Conservation (phyloP, 257 asterid species). For the Ophiorrhiza pumila region DNA sequence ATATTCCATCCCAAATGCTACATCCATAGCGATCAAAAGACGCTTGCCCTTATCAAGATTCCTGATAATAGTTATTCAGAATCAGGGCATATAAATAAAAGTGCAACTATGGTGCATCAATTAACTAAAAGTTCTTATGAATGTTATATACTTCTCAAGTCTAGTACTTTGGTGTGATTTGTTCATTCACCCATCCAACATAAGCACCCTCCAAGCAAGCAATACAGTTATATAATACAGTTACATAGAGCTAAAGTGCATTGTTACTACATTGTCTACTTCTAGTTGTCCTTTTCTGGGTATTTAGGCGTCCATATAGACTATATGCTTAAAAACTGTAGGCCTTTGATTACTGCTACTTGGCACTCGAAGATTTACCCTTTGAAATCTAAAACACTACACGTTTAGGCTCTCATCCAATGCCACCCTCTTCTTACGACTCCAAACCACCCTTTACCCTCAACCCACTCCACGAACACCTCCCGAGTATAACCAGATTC, state of each 20-base stretch:
- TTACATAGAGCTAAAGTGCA: background rate
- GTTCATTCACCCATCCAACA: background rate
- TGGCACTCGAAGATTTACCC: background rate
- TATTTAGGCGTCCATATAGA: background rate
- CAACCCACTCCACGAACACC: background rate
- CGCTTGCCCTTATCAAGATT: constrained; percentile 89
- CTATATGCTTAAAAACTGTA: background rate
- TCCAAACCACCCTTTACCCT: background rate
- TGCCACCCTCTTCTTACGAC: background rate
- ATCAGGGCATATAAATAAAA: background rate
- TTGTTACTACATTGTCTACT: background rate
- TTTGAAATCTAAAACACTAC: too few species aligned
- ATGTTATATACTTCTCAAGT: too few species aligned
- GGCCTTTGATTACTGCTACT: background rate
- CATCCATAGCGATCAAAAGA: constrained; percentile 91
- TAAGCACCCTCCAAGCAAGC: background rate
- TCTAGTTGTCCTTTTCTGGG: background rate
- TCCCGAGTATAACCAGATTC: background rate
- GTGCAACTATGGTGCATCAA: background rate
- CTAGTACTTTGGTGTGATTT: background rate
- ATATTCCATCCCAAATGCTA: constrained; percentile 98
- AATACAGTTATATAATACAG: too few species aligned
- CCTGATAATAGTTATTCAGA: constrained; percentile 36
- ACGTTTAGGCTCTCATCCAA: background rate
- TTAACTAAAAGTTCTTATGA: background rate